Evolutionary conservation across 2,329 filamentous ascomycete species (phyloP), one percentile per base, ranked within the genome.

Genomic region (Lecanicillium sp.): DNA sequence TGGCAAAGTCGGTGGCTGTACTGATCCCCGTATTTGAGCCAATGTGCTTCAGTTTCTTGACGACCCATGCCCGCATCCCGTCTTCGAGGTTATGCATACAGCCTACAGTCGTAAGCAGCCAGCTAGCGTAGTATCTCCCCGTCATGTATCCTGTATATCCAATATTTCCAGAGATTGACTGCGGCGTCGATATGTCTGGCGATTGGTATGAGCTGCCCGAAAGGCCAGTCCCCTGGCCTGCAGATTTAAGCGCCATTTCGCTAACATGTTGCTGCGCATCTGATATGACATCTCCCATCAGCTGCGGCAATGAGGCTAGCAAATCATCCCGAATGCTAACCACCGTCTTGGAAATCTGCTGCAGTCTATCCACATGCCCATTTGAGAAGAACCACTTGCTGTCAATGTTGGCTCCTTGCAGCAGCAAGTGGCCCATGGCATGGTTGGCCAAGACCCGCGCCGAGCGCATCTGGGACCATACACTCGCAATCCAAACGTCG

Each of bases 381-480:
- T 42, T 42, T 17, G 40, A 39, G 29, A 42, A 42, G 36, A 42
- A 42, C 40, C 40, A 42, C 36, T 39, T 42, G 31, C 35, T 29
- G 29, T 42, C 36, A 22, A 36, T 36, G n/a, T 39, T 42, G 27
- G 40, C 40, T 13, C 40, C 40, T 15, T 36, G 36, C 19, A 42
- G 33, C 12, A 42, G 33, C 28, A 42, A 28, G 18, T 36, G 37
- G 4, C 36, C 29, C 4, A 42, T 42, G 12, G 40, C 40, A 10
- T 42, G 40, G 17, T 42, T 42, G 36, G 40, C 40, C 18, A 42
- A 28, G 17, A 42, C 38, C 13, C 40, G 40, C 20, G 36, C 38
- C 9, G 40, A 39, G 27, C 40, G 36, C 40, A 42, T 42, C 19
- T 32, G 38, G 36, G 36, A 39, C 40, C 40, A 42, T 13, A 42